phyloP scores from a whole-genome alignment of 2,329 filamentous ascomycete genomes.

The Neurospora crassa region DNA sequence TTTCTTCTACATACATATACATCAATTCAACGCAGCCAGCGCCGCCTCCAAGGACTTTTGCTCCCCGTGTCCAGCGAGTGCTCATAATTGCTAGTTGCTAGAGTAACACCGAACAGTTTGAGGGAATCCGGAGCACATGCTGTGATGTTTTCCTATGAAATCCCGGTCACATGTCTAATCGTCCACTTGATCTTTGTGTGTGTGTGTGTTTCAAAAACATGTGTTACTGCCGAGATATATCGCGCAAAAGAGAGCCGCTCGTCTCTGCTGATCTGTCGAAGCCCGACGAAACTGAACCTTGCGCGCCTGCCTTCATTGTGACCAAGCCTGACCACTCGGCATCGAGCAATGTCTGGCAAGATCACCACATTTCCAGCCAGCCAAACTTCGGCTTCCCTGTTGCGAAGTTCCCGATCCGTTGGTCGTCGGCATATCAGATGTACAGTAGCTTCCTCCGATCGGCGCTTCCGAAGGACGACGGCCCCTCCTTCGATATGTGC shows the following conservation, averaged over 20 bases:
- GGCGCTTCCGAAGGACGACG: background rate
- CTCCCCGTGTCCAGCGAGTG: background rate
- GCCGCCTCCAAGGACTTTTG: conserved; percentile 18
- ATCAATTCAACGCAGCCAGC: conserved; percentile 16
- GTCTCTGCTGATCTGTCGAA: too few species aligned
- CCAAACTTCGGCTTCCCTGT: background rate
- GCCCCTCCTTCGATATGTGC: background rate
- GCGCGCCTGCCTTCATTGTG: background rate
- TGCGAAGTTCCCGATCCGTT: background rate
- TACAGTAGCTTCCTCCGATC: background rate
- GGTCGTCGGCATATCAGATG: background rate
- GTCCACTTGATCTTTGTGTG: background rate
- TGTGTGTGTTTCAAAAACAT: background rate
- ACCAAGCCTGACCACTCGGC: background rate
- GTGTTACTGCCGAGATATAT: background rate
- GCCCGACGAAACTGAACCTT: background rate
- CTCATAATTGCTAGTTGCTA: background rate
- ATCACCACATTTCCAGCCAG: background rate
- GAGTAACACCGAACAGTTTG: background rate
- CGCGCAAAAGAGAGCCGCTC: background rate
- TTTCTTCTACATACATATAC: conserved; percentile 14
- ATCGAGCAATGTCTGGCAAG: background rate
- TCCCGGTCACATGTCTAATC: background rate
- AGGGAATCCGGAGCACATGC: background rate
- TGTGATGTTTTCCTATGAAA: background rate